Evolutionary conservation across 1,284 basidiomycete genomes (phyloP).

Genomic region (Apiotrichum gamsii): DNA sequence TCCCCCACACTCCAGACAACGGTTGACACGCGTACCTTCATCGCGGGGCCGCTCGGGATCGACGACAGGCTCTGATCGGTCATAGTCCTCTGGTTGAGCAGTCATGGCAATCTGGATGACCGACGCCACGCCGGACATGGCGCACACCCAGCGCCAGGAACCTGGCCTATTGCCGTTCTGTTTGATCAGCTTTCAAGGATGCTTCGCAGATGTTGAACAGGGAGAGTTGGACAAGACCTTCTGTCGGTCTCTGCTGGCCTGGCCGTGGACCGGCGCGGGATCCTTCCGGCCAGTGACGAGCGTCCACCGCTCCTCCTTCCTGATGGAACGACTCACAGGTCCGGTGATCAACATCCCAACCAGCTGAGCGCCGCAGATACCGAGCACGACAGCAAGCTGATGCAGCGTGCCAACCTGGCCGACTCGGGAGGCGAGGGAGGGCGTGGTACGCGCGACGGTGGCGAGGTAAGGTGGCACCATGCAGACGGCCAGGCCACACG

Average conservation of each 20-base stretch:
- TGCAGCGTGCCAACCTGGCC: conserved; percentile 64
- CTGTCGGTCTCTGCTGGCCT: conserved; percentile 49
- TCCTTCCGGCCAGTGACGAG: too few species aligned
- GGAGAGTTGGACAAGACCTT: neutral
- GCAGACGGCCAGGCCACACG: conserved; percentile 75
- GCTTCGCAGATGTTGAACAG: too few species aligned
- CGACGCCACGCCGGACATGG: conserved; percentile 59
- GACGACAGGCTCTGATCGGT: neutral
- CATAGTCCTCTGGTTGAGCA: neutral
- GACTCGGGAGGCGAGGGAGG: conserved; percentile 20
- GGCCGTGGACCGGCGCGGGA: conserved; percentile 59
- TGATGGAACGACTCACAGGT: conserved; percentile 30
- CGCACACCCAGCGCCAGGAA: conserved; percentile 66
- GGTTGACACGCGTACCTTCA: conserved; percentile 2
- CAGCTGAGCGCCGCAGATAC: conserved; percentile 70
- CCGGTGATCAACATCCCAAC: conserved; percentile 40
- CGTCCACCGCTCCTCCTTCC: too few species aligned
- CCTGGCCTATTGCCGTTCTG: conserved; percentile 40
- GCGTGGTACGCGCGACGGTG: conserved; percentile 63
- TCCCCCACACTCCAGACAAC: neutral
- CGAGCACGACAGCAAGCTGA: conserved; percentile 77
- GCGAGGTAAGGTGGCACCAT: conserved; percentile 79
- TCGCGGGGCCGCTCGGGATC: conserved; percentile 3
- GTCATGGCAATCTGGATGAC: conserved; percentile 55
- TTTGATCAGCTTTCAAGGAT: neutral